Conservation (phyloP, 495 filamentous ascomycete genomes). For the Astrocystis sublimbata region DNA sequence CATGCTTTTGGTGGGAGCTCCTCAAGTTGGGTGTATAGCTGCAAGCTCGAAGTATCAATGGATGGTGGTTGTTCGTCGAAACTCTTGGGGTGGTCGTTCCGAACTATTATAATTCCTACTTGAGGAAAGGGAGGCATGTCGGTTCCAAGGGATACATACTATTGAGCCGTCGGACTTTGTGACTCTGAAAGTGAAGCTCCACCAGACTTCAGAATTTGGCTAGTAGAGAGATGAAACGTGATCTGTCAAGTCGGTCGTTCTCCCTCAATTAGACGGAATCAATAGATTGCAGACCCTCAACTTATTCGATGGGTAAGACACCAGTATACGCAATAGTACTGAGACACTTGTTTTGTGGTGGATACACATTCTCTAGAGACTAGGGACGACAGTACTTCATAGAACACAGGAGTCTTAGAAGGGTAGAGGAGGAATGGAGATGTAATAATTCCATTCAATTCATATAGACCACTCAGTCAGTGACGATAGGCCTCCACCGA, state of each 20-base stretch:
- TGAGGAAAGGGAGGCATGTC: neutral
- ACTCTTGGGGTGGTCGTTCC: neutral
- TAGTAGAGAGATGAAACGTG: neutral
- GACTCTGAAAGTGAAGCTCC: neutral
- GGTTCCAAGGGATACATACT: neutral
- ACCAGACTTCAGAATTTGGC: neutral
- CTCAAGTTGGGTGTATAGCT: neutral
- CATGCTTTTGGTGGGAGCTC: neutral
- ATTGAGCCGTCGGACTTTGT: slow-evolving; percentile 2
- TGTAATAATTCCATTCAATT: slow-evolving; percentile 16
- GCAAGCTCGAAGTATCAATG: neutral
- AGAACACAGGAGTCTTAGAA: neutral
- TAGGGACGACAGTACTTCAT: neutral
- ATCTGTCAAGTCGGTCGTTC: neutral
- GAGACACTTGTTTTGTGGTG: neutral
- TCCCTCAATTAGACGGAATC: too few relatives aligned
- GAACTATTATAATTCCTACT: slow-evolving; percentile 1
- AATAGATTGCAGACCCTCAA: neutral
- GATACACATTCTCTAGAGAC: neutral
- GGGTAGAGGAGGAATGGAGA: slow-evolving; percentile 14
- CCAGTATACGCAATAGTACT: neutral
- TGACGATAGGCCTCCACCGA: slow-evolving; percentile 24
- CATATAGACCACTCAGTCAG: neutral
- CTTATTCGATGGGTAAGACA: too few relatives aligned
- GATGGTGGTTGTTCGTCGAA: neutral